Base-by-base conservation (phyloP, 495 filamentous ascomycete genomes). In the Aspergillus saccharolyticus region DNA sequence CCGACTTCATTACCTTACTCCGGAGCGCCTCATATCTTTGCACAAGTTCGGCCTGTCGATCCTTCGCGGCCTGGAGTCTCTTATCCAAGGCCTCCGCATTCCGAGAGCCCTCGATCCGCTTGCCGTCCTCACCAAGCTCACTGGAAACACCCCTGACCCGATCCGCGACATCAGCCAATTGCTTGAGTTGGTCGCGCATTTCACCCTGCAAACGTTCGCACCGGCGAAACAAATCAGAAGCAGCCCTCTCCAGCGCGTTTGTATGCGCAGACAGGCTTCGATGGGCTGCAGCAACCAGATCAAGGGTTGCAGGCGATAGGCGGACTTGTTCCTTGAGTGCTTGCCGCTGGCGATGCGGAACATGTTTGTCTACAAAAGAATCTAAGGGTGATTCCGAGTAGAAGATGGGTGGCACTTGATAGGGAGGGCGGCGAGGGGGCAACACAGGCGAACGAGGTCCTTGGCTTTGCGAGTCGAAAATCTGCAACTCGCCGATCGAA, bases 191-290 rank as follows among this genome's bases (percentile, higher is more conserved):
- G 33, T 85, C 83, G 24, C 74, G 71, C 52, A 96, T 77, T 68
- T 96, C 90, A 2, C 76, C 74, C 63, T 83, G 85, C 43, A 96
- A 71, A 15, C 85, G 75, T 63, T 90, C 83, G 62, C 88, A 92
- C 20, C 87, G 81, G 16, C 85, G 79, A 75, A 96, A 96, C 9
- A 96, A 75, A 63, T 95, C 89, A 1, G 91, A 83, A 2, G 89
- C 91, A 12, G 89, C 90, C 51, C 79, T 66, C 42, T 88, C 86
- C 22, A 96, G 77, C 6, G 76, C 74, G 60, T 86, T 78, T 0
- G 90, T 94, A 70, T 96, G 88, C 18, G 78, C 73, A 52, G 84
- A 85, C 19, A 96, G 73, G 3, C 89, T 77, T 46, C 86, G 81
- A 68, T 96, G 91, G 0, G 86, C 88, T 25, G 89, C 82, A 0